Conservation (phyloP, 805 yeast genomes). For the Pichia pseudocactophila region DNA sequence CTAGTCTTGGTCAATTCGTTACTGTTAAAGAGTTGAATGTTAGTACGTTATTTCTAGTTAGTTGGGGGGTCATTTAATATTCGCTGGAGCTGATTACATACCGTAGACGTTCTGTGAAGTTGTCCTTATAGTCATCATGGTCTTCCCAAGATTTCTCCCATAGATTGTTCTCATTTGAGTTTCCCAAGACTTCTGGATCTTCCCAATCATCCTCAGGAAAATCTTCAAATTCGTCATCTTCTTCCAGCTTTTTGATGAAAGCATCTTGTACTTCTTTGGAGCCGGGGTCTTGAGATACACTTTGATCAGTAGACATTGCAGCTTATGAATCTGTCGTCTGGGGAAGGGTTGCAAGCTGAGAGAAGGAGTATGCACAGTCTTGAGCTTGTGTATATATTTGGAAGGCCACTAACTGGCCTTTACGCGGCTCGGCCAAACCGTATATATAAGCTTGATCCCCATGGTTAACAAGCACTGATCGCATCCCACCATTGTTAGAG, state of each 20-base stretch:
- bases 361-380: no score
- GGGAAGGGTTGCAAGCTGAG: no score
- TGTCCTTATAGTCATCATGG: slow-evolving; percentile 78
- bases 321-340: no score
- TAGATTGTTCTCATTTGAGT: slow-evolving; percentile 43
- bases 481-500: no score
- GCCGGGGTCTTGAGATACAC: not conserved
- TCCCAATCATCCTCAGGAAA: slow-evolving; percentile 88
- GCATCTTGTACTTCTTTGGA: slow-evolving; percentile 12
- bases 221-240: slow-evolving; percentile 96
- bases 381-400: no score
- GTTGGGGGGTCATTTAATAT: no score
- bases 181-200: slow-evolving; percentile 42
- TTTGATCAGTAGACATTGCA: not conserved
- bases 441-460: no score
- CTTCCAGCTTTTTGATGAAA: slow-evolving; percentile 68
- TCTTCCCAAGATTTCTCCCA: slow-evolving; percentile 99
- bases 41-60: not conserved
- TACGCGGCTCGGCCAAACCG: no score
- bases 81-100: slow-evolving; percentile 23
- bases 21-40: not conserved
- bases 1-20: no score
- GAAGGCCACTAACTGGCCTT: no score
- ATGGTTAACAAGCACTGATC: no score
- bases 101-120: slow-evolving; percentile 69